Base-by-base conservation (phyloP, 2,329 filamentous ascomycete species). In the Chalaropsis thielavioides region DNA sequence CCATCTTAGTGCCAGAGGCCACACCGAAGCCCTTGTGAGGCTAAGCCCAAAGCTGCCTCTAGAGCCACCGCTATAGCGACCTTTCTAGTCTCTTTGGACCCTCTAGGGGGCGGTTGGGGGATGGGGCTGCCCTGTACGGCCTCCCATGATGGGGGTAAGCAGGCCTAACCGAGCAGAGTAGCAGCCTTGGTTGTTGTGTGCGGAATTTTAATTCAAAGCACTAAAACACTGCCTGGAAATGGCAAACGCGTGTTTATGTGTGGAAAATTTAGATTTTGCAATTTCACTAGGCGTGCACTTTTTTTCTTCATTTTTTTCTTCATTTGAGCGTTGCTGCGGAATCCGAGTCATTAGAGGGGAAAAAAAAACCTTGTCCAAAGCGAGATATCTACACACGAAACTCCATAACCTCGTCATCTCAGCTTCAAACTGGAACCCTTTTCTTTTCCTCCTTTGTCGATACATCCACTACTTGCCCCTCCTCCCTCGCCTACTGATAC, bases 1-100 rank as follows among this genome's bases (percentile, higher is more conserved):
- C 17, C 41, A 31, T 62, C 60, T 49, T 62, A 62, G 60, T 62
- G 60, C 24, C 22, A 46, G 60, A 62, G 40, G 60, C 41, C 24
- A 44, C 27, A 38, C 54, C 54, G 54, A 58, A 56, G 51, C n/a
- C 27, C 31, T 58, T 3, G n/a, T 19, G n/a, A 58, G 54, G 31
- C 24, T 58, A 31, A n/a, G 17, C 31, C 54, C 7, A 38, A 35
- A 19, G 27, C 24, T 38, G 15, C 27, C 27, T 58, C 1, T 8
- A n/a, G 54, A 35, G 54, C 10, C 54, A 31, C 43, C 43, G 43
- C 15, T 38, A 8, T 19, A n/a, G 43, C 43, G n/a, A 46, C 35
- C 31, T 31, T 6, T 31, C 31, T 31, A 31, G 31, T 31, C 3
- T 6, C 31, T 2, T 31, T 31, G 31, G 31, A 2, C 15, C 43